These are phyloP conservation scores for Lichtheimia corymbifera DNA, from an alignment of 371 early-diverging fungal genomes.

Conservation along the genomic window DNA sequence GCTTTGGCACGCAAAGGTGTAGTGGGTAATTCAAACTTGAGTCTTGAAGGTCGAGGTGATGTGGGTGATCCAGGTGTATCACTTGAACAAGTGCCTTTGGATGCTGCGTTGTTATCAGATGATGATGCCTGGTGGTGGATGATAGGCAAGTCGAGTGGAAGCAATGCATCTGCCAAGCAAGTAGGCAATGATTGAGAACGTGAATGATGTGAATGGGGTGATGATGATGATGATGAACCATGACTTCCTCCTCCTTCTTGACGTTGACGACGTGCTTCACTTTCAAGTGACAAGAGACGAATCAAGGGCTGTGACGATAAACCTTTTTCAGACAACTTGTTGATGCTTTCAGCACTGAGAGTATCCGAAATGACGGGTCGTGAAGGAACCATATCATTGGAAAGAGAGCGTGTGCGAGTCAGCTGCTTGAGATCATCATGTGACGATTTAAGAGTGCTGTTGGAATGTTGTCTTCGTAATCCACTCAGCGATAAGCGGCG, in stretches of 20 bases:
- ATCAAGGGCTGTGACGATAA: constrained; percentile 24
- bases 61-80: constrained; percentile 4
- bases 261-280: constrained; percentile 21
- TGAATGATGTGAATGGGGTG: neutral
- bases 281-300: constrained; percentile 27
- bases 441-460: constrained; percentile 8
- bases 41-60: constrained; percentile 20
- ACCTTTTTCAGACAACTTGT: constrained; percentile 13
- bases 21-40: constrained; percentile 24
- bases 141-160: constrained; percentile 17
- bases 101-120: constrained; percentile 1
- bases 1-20: constrained; percentile 17
- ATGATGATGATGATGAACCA: constrained; percentile 1
- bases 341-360: constrained; percentile 11
- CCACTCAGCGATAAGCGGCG: constrained; percentile 22
- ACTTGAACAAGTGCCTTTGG: neutral
- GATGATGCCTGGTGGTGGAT: neutral
- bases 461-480: constrained; percentile 24
- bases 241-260: constrained; percentile 11
- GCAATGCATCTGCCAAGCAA: constrained; percentile 21
- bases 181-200: constrained; percentile 9
- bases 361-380: constrained; percentile 11
- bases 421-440: constrained; percentile 7
- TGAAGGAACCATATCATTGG: constrained; percentile 11
- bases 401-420: constrained; percentile 16